These are phyloP conservation scores for Terana coerulea DNA, from an alignment of 768 basidiomycete genomes.

Conservation along the genomic window DNA sequence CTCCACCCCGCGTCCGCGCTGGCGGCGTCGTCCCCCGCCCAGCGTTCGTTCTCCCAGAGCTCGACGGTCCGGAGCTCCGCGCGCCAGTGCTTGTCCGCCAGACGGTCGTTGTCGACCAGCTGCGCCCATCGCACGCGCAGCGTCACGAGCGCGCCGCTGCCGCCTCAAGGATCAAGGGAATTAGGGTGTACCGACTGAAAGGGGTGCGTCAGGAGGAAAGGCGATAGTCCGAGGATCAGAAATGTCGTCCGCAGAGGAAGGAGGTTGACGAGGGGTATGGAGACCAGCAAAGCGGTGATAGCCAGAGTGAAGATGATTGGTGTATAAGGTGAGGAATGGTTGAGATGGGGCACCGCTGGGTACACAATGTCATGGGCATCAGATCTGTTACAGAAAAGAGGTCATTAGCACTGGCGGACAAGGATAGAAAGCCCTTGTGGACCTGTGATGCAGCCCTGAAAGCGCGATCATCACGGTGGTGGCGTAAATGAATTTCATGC, in stretches of 20 bases:
- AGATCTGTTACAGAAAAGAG: constrained; percentile 44
- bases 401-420: neutral
- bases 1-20: constrained; percentile 30
- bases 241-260: constrained; percentile 42
- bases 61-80: constrained; percentile 66
- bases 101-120: constrained; percentile 59
- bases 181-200: constrained; percentile 25
- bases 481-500: neutral
- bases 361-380: constrained; percentile 54
- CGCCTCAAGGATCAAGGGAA: constrained; percentile 29
- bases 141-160: constrained; percentile 15
- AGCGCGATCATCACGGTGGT: too few species aligned
- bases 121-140: constrained; percentile 22
- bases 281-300: constrained; percentile 36
- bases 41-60: constrained; percentile 80
- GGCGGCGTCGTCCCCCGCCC: constrained; percentile 25
- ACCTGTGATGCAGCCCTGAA: too few species aligned
- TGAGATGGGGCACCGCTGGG: constrained; percentile 48
- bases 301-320: constrained; percentile 48
- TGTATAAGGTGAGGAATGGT: constrained; percentile 50
- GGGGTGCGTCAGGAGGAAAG: constrained; percentile 54
- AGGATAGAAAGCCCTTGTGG: too few species aligned
- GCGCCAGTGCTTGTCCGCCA: constrained; percentile 62
- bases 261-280: constrained; percentile 26
- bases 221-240: constrained; percentile 47